These are phyloP conservation scores for Ehretia macrophylla DNA, from an alignment of 257 asterid genomes.

Conservation along the genomic window DNA sequence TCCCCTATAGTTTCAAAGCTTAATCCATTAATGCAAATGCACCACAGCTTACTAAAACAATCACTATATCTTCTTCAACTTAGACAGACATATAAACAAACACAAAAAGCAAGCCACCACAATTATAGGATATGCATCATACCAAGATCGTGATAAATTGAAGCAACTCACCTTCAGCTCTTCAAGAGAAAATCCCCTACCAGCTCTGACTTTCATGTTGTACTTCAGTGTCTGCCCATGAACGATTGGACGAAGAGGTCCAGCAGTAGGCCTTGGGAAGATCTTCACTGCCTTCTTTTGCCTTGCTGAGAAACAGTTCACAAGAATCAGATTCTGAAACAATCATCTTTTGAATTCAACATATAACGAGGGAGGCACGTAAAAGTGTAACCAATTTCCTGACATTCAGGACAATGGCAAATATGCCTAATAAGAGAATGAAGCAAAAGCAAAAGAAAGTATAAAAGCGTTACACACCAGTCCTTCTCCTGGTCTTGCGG, in stretches of 20 bases:
- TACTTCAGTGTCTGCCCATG: conserved; percentile 71
- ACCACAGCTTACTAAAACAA: too few relatives aligned
- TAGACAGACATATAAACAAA: too few relatives aligned
- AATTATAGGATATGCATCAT: not conserved
- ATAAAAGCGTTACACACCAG: conserved; percentile 25
- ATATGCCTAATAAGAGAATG: not conserved
- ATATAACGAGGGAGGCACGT: too few relatives aligned
- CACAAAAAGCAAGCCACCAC: too few relatives aligned
- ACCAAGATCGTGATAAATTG: not conserved
- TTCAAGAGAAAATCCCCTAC: conserved; percentile 66
- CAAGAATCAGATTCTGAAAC: too few relatives aligned
- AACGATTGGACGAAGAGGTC: conserved; percentile 70
- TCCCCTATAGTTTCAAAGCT: too few relatives aligned
- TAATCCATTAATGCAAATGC: too few relatives aligned
- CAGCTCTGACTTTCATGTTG: conserved; percentile 75
- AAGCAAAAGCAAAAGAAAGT: not conserved
- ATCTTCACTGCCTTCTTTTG: conserved; percentile 69
- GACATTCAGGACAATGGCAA: not conserved
- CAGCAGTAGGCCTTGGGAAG: conserved; percentile 73
- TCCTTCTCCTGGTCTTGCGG: conserved; percentile 69
- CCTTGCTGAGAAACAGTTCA: conserved; percentile 38
- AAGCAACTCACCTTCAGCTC: conserved; percentile 54
- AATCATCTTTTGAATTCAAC: too few relatives aligned
- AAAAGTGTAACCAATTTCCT: too few relatives aligned
- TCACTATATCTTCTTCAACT: too few relatives aligned